A percentile compares a stretch with the other conserved stretches of the same genome.
Evolutionary conservation across 2,329 filamentous ascomycete species (phyloP).

Genomic region (Cladosporium sp.): DNA sequence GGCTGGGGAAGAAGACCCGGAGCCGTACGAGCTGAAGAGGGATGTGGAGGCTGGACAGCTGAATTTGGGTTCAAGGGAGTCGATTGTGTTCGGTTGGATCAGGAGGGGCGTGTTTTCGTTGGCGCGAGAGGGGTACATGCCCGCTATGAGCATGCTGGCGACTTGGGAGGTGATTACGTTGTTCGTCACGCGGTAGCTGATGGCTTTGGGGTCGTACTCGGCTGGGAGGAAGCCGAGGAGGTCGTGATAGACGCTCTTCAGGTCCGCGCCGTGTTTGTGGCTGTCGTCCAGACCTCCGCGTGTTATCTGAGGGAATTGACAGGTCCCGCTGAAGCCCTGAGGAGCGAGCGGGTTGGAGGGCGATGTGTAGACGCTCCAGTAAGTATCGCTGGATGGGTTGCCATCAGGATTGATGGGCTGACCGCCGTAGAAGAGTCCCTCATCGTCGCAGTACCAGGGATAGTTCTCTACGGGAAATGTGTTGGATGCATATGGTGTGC

Average conservation of each 20-base stretch:
- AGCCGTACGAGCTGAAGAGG: constrained; percentile 43
- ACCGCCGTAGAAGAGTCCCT: constrained; percentile 66
- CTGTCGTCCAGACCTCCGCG: constrained; percentile 67
- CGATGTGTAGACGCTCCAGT: constrained; percentile 62
- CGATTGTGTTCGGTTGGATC: constrained; percentile 54
- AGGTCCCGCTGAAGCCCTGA: constrained; percentile 66
- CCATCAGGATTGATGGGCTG: constrained; percentile 48
- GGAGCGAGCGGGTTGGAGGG: constrained; percentile 63
- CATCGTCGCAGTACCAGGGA: constrained; percentile 67
- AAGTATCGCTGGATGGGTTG: constrained; percentile 52
- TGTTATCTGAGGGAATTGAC: constrained; percentile 80
- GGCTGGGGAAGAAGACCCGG: constrained; percentile 40
- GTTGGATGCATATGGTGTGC: constrained; percentile 75
- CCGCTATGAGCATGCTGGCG: constrained; percentile 67
- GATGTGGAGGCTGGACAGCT: constrained; percentile 52
- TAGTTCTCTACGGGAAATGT: constrained; percentile 71
- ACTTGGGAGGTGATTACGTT: constrained; percentile 82
- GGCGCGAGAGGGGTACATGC: constrained; percentile 55
- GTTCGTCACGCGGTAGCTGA: constrained; percentile 70
- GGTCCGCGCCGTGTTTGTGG: constrained; percentile 69
- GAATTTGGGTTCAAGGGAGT: constrained; percentile 73
- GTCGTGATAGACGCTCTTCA: constrained; percentile 71
- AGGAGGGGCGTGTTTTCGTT: constrained; percentile 33
- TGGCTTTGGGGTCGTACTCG: constrained; percentile 40
- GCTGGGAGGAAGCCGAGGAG: constrained; percentile 64